These are phyloP conservation scores for Pseudogymnoascus sp. DNA, from an alignment of 2,329 filamentous ascomycete species.

Conservation along the genomic window DNA sequence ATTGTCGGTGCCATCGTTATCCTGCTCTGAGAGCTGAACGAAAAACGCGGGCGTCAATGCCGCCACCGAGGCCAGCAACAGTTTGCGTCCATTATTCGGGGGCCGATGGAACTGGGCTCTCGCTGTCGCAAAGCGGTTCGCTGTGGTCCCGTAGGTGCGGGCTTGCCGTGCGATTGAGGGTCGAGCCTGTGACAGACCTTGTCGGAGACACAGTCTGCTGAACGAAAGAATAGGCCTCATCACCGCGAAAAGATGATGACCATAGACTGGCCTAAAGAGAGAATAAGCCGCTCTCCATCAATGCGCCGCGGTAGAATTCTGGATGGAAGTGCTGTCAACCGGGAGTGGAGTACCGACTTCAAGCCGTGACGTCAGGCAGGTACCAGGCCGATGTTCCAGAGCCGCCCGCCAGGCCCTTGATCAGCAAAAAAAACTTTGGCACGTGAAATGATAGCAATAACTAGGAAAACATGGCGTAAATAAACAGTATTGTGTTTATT, in stretches of 20 bases:
- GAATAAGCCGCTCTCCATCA: not conserved
- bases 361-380: conserved; percentile 2
- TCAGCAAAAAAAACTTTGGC: not conserved
- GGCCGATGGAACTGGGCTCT: conserved; percentile 21
- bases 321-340: not conserved
- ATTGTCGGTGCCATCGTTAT: conserved; percentile 46
- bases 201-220: not conserved
- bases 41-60: conserved; percentile 48
- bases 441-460: not conserved
- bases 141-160: conserved; percentile 14
- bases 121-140: not conserved
- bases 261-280: not conserved
- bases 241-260: not conserved
- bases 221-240: conserved; percentile 4
- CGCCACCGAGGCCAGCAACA: conserved; percentile 19
- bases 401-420: not conserved
- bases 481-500: not conserved
- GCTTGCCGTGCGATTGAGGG: not conserved
- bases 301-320: not conserved
- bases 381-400: not conserved
- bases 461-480: not conserved
- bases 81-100: conserved; percentile 9
- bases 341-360: conserved; percentile 3
- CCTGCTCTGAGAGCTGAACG: conserved; percentile 48
- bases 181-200: not conserved